These are phyloP conservation scores for Rutstroemia sp. DNA, from an alignment of 2,329 filamentous ascomycete species.

Conservation along the genomic window DNA sequence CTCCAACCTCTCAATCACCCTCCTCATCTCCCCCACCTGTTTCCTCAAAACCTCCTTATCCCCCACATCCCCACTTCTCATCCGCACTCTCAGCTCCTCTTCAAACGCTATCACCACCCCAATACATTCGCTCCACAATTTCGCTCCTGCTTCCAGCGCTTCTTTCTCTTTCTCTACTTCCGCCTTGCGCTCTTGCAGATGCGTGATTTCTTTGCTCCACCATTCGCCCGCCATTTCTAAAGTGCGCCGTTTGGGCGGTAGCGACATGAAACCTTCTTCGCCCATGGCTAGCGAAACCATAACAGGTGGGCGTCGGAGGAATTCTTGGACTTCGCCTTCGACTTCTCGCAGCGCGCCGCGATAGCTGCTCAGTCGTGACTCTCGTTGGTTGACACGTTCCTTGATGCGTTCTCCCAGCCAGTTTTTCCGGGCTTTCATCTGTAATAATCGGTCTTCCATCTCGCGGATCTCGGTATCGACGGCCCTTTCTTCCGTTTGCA, in stretches of 20 bases:
- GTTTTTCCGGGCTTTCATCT: conserved; percentile 53
- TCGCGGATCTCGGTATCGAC: conserved; percentile 58
- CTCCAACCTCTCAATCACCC: conserved; percentile 48
- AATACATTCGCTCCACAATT: conserved; percentile 58
- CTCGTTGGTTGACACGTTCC: conserved; percentile 56
- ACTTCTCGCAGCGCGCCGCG: conserved; percentile 58
- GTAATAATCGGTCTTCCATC: conserved; percentile 56
- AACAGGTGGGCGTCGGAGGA: conserved; percentile 50
- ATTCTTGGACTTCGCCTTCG: conserved; percentile 51
- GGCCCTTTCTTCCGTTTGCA: conserved; percentile 45
- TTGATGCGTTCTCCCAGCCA: conserved; percentile 53
- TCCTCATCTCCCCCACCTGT: conserved; percentile 49
- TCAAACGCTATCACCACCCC: conserved; percentile 58
- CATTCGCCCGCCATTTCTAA: conserved; percentile 63
- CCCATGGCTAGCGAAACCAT: conserved; percentile 18
- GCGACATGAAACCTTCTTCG: conserved; percentile 43
- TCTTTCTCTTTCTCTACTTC: conserved; percentile 53
- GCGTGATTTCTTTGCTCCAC: conserved; percentile 57
- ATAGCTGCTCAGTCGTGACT: conserved; percentile 67
- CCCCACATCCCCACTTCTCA: conserved; percentile 36
- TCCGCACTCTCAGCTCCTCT: conserved; percentile 47
- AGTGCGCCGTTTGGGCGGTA: conserved; percentile 59
- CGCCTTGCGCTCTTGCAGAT: conserved; percentile 46
- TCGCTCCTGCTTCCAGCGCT: conserved; percentile 60
- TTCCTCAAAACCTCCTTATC: conserved; percentile 35